Base-by-base conservation (phyloP, 2,329 filamentous ascomycete genomes). In the Fulvia fulva region DNA sequence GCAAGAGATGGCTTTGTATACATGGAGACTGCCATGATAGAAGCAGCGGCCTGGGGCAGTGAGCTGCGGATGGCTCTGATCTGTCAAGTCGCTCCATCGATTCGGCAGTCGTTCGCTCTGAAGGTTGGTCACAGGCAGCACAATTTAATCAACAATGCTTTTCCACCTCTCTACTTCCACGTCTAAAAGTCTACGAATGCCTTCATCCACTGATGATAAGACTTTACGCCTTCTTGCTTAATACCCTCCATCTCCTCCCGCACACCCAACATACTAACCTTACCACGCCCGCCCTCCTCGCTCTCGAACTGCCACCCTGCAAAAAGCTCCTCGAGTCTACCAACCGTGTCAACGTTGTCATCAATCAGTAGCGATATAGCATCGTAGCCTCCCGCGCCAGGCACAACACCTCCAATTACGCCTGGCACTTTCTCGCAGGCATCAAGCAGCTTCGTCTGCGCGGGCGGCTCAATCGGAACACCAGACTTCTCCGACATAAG, bases 311-410 rank as follows among this genome's bases (percentile, higher is more conserved):
- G 64, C 87, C 91, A 97, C 25, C 77, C 75, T 21, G 76, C 77
- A 58, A 96, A 74, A 45, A 90, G 86, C 45, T 76, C 74, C 62
- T 82, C 80, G 22, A 97, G 74, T 12, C 78, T 76, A 22, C 71
- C 70, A 56, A 87, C 76, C 1, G 90, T 89, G 51, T 81, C 81
- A 34, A 79, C 80, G 54, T 89, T 85, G 67, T 97, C 90, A 67
- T 83, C 81, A 63, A 96, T 84, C 59, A 99, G 74, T 60, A 99
- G 73, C 0, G 88, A 89, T 56, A 96, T 81, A 1, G 94, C 94
- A 78, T 99, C 94, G 70, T 89, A 97, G 0, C 94, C 94, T 9
- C 94, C 94, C 0, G 94, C 94, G 0, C 94, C 94, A 0, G 94
- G 94, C 0, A 97, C 94, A 0, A 97, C 91, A 0, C 92, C 94